Conservation (phyloP, 306 rosid genomes). For the Pyrus bretschneideri region DNA sequence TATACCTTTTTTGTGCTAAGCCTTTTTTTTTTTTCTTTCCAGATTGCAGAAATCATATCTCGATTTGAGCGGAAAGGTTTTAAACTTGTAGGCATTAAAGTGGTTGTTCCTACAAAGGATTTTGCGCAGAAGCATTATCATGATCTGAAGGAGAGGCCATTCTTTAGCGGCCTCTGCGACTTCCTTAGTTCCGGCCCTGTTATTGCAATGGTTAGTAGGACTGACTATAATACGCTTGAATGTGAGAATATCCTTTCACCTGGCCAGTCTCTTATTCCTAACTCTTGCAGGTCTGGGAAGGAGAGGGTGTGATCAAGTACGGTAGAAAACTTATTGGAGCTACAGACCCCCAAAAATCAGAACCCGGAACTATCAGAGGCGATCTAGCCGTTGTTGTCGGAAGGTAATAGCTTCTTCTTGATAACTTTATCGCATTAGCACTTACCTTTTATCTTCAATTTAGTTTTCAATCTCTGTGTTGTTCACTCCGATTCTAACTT, state of each 20-base stretch:
- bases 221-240: slow-evolving; percentile 12
- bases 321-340: slow-evolving; percentile 94
- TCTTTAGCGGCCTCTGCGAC: slow-evolving; percentile 80
- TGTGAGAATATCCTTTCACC: background rate
- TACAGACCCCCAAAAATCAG: slow-evolving; percentile 96
- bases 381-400: slow-evolving; percentile 94
- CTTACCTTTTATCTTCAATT: background rate
- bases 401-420: slow-evolving; percentile 43
- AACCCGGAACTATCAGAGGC: slow-evolving; percentile 93
- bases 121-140: slow-evolving; percentile 89
- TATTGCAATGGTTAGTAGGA: slow-evolving; percentile 77
- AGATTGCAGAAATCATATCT: slow-evolving; percentile 87
- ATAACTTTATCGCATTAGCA: background rate
- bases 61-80: slow-evolving; percentile 88
- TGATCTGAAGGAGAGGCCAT: slow-evolving; percentile 83
- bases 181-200: slow-evolving; percentile 97
- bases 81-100: slow-evolving; percentile 87
- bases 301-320: slow-evolving; percentile 81
- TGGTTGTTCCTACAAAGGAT: slow-evolving; percentile 69
- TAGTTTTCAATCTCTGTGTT: background rate
- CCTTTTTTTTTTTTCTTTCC: slow-evolving; percentile 6
- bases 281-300: slow-evolving; percentile 82
- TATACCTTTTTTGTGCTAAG: background rate
- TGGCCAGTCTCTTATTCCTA: background rate
- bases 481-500: background rate